Percentiles rank a stretch among this genome's conserved stretches.
Conservation (phyloP, 345 rosid genomes). For the Rhizophora mangle region DNA sequence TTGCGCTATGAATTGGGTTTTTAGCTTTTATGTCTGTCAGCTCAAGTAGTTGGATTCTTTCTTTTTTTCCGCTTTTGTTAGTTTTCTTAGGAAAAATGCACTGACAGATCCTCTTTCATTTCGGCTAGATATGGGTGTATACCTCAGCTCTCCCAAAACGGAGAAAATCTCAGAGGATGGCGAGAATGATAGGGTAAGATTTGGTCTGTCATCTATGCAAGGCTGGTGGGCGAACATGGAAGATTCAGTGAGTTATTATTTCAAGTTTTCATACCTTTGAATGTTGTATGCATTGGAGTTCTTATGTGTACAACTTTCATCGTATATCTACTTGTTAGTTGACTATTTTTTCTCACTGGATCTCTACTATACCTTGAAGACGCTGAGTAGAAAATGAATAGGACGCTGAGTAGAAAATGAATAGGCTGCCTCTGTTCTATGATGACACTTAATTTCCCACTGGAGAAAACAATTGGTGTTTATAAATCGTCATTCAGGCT, state of each 20-base stretch:
- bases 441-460: too few species aligned
- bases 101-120: slow-evolving; percentile 3
- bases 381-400: too few species aligned
- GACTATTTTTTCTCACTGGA: too few species aligned
- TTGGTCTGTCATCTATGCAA: slow-evolving; percentile 95
- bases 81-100: not conserved
- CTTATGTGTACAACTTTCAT: not conserved
- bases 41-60: not conserved
- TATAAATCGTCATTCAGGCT: too few species aligned
- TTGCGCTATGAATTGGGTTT: not conserved
- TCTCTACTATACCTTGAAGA: too few species aligned
- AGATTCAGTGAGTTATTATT: slow-evolving; percentile 77
- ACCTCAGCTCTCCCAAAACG: slow-evolving; percentile 89
- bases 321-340: too few species aligned
- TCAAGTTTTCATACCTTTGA: slow-evolving; percentile 1
- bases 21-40: not conserved
- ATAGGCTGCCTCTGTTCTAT: too few species aligned
- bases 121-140: slow-evolving; percentile 71
- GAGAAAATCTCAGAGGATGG: slow-evolving; percentile 90
- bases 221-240: slow-evolving; percentile 99
- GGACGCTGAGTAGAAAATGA: too few species aligned
- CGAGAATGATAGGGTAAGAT: slow-evolving; percentile 70
- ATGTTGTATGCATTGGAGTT: not conserved
- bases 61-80: too few species aligned
- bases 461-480: too few species aligned